Evolutionary conservation across 768 basidiomycete species (phyloP).

Genomic region (Termitomyces sp.): DNA sequence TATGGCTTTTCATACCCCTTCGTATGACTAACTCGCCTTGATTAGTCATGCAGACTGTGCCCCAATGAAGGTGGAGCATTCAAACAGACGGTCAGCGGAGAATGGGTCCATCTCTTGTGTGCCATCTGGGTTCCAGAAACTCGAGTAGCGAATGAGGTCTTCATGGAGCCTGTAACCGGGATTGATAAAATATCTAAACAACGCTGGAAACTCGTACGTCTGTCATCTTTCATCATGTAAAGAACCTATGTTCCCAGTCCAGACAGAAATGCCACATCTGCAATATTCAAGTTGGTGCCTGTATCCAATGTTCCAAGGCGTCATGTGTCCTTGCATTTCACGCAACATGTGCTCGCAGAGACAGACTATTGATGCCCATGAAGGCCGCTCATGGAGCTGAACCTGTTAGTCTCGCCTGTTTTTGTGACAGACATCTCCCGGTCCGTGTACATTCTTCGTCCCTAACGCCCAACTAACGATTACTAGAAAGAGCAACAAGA

Average conservation of each 20-base stretch:
- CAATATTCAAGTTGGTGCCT: conserved; percentile 61
- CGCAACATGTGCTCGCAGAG: conserved; percentile 86
- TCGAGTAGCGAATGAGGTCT: conserved; percentile 86
- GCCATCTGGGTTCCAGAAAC: conserved; percentile 98
- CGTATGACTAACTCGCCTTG: not conserved
- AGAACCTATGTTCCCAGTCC: not conserved
- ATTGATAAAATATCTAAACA: conserved; percentile 83
- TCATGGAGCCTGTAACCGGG: conserved; percentile 97
- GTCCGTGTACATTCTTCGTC: conserved; percentile 36
- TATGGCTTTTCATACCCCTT: not conserved
- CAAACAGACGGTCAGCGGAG: conserved; percentile 89
- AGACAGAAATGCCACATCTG: conserved; percentile 47
- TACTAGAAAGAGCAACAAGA: conserved; percentile 66
- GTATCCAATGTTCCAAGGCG: conserved; percentile 78
- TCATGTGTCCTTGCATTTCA: conserved; percentile 90
- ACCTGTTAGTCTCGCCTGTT: conserved; percentile 58
- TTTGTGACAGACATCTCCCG: conserved; percentile 87
- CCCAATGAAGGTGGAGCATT: conserved; percentile 97
- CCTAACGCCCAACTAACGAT: not conserved
- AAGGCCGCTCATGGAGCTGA: conserved; percentile 75
- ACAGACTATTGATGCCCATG: conserved; percentile 83
- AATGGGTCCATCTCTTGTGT: conserved; percentile 96
- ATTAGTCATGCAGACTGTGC: conserved; percentile 87
- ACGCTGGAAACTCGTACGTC: conserved; percentile 87
- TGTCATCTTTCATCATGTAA: not conserved